Evolutionary conservation across 1,284 basidiomycete species (phyloP).

Genomic region (Taiwanofungus camphoratus): DNA sequence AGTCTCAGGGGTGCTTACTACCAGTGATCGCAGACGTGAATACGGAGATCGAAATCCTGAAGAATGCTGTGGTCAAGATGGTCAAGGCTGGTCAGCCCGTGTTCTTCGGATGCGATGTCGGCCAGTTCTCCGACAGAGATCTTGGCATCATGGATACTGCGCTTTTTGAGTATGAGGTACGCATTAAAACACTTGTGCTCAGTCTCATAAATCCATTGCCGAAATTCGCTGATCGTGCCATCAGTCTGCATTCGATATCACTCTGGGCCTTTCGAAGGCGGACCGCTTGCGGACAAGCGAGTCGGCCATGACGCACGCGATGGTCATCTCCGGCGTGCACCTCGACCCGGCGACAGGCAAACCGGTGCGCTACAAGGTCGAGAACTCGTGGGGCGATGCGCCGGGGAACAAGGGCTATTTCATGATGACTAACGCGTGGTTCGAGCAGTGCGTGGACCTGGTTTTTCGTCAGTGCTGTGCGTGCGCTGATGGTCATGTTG

Average conservation of each 20-base stretch:
- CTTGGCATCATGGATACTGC: slow-evolving; percentile 84
- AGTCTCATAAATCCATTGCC: no score
- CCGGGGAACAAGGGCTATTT: slow-evolving; percentile 86
- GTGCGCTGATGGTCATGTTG: slow-evolving; percentile 6
- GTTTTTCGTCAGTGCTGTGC: no score
- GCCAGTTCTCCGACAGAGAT: slow-evolving; percentile 66
- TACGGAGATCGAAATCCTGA: slow-evolving; percentile 77
- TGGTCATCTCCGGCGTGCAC: slow-evolving; percentile 93
- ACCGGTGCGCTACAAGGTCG: slow-evolving; percentile 86
- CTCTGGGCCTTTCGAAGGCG: slow-evolving; percentile 68
- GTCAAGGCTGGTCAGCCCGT: slow-evolving; percentile 89
- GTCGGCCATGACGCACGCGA: slow-evolving; percentile 87
- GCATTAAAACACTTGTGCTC: no score
- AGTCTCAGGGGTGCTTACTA: not conserved
- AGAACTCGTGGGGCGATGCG: slow-evolving; percentile 91
- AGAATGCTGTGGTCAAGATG: slow-evolving; percentile 74
- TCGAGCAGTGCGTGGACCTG: slow-evolving; percentile 68
- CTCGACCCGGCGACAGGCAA: slow-evolving; percentile 70
- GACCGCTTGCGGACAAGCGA: slow-evolving; percentile 81
- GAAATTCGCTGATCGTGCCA: not conserved
- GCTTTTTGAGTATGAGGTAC: slow-evolving; percentile 77
- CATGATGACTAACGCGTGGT: slow-evolving; percentile 91
- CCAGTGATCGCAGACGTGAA: slow-evolving; percentile 70
- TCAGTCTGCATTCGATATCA: slow-evolving; percentile 55
- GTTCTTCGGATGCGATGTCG: slow-evolving; percentile 93